Conservation (phyloP, 2,329 filamentous ascomycete species). For the Chaetoscypha palmicola region DNA sequence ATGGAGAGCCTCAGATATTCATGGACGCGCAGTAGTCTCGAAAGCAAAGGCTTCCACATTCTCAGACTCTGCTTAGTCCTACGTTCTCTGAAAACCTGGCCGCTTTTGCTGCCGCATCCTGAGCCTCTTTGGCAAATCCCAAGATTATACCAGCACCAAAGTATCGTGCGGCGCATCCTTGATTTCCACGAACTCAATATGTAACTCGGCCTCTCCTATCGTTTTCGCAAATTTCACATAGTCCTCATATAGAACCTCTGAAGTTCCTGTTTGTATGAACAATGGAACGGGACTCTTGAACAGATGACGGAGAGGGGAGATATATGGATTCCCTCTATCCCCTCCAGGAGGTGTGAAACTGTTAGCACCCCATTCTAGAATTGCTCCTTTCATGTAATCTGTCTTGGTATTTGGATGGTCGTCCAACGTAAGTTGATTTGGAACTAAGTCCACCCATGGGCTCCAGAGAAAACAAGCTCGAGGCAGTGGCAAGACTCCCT, state of each 20-base stretch:
- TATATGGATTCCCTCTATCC: not conserved
- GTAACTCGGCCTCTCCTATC: not conserved
- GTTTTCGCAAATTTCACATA: not conserved
- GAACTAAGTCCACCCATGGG: not conserved
- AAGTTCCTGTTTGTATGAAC: not conserved
- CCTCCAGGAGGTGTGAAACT: not conserved
- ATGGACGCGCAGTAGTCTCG: too few species aligned
- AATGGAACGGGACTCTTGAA: not conserved
- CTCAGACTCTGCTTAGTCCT: too few species aligned
- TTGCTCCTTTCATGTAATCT: not conserved
- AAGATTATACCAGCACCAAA: constrained; percentile 4
- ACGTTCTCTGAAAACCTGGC: not conserved
- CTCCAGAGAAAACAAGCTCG: constrained; percentile 1
- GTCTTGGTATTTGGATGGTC: not conserved
- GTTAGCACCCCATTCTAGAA: not conserved
- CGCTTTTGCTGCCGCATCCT: not conserved
- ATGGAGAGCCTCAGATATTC: too few species aligned
- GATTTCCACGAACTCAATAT: not conserved
- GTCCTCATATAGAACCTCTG: not conserved
- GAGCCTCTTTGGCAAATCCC: not conserved
- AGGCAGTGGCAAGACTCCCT: constrained; percentile 1
- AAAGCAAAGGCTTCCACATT: too few species aligned
- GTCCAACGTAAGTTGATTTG: not conserved
- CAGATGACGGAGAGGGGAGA: not conserved
- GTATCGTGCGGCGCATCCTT: constrained; percentile 4